Conservation (phyloP, 2,329 filamentous ascomycete species). For the Samsoniella hepiali region DNA sequence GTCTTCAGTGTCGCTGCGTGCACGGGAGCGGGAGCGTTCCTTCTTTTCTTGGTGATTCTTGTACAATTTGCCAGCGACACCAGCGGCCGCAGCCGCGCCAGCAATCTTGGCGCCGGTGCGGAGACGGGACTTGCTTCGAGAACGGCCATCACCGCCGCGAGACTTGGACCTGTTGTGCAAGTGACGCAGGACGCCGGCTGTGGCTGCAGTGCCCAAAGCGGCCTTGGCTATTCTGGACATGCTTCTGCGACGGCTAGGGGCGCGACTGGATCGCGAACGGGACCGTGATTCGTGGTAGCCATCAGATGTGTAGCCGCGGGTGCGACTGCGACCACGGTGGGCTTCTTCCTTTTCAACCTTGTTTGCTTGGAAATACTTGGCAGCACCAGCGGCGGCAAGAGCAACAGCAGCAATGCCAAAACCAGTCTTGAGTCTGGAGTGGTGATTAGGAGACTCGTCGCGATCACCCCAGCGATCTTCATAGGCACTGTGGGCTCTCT, state of each 20-base stretch:
- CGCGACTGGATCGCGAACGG: slow-evolving; percentile 39
- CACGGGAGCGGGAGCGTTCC: slow-evolving; percentile 35
- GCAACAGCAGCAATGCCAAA: slow-evolving; percentile 62
- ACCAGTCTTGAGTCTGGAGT: slow-evolving; percentile 56
- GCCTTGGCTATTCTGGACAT: slow-evolving; percentile 53
- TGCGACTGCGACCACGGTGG: slow-evolving; percentile 53
- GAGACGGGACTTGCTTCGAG: slow-evolving; percentile 45
- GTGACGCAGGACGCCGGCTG: slow-evolving; percentile 57
- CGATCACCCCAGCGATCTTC: slow-evolving; percentile 48
- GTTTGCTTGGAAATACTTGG: slow-evolving; percentile 60
- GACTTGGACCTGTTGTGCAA: slow-evolving; percentile 50
- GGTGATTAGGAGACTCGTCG: slow-evolving; percentile 38
- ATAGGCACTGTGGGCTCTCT: slow-evolving; percentile 59
- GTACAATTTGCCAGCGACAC: slow-evolving; percentile 59
- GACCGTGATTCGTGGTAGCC: slow-evolving; percentile 42
- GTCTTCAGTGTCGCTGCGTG: slow-evolving; percentile 30
- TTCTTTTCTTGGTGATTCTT: slow-evolving; percentile 61
- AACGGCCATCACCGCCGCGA: slow-evolving; percentile 30
- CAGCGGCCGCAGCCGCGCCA: slow-evolving; percentile 57
- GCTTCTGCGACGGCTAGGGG: slow-evolving; percentile 45
- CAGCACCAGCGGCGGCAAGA: slow-evolving; percentile 61
- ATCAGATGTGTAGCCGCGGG: slow-evolving; percentile 40
- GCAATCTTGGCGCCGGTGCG: slow-evolving; percentile 59
- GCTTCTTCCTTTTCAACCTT: slow-evolving; percentile 59
- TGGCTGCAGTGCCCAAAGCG: slow-evolving; percentile 54